Evolutionary conservation across 495 filamentous ascomycete genomes (phyloP), one percentile per base, ranked within the genome.

Genomic region (Aspergillus haitiensis): DNA sequence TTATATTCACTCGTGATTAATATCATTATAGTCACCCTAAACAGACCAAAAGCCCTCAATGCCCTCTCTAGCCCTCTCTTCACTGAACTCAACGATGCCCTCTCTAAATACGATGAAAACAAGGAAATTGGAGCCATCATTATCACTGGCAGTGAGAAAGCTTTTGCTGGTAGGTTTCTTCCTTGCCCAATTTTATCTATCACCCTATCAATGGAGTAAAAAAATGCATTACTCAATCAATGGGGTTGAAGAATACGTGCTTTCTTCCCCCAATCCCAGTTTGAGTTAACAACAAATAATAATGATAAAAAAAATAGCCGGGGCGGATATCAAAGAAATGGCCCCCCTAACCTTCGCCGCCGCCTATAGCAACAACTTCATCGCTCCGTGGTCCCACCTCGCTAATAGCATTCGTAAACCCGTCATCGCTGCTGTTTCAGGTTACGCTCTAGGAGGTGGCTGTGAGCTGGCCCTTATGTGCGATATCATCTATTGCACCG

Each of bases 241-340:
- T 6, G 15, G 16, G 27, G 27, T 1, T 0, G 7, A 0, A 7
- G 15, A 47, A 47, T 47, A 10, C 15, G 9, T 21, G 5, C 6
- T 47, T 47, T 47, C 15, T 47, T 18, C 15, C 27, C 27, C 10
- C n/a, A 18, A 36, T 52, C 18, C 44, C 21, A 3, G 21, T 27
- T 27, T 27, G 12, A 33, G 27, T 32, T 39, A 58, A 15, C 15
- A 31, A 45, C 52, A 18, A 53, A 31, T 57, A 59, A 53, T 34
- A 32, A 13, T 27, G 15, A 49, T 18, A 52, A 51, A 15, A 16
- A 40, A 16, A 35, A 56, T 53, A 81, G 94, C 94, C 60, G 94
- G 94, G 56, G 94, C 94, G 58, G 94, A 98, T 76, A 98, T 98
- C 76, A 97, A 97, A 75, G 94, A 98, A 78, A 98, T 98, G 94